Evolutionary conservation across 2,329 filamentous ascomycete genomes (phyloP).

Genomic region (Amesomyces nigricolor): DNA sequence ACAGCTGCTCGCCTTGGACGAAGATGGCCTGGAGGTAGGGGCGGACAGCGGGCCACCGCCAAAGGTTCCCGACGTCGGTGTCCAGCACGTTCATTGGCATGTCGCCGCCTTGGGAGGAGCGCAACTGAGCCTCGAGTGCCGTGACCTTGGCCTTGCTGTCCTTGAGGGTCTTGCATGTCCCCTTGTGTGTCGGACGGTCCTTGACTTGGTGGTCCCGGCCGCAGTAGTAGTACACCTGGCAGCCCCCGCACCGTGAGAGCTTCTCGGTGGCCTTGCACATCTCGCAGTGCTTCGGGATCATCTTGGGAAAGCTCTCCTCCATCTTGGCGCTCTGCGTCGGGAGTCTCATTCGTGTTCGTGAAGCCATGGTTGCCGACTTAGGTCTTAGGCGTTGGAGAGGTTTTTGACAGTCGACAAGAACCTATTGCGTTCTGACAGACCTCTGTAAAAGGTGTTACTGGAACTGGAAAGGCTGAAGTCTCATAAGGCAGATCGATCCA

Average conservation of each 20-base stretch:
- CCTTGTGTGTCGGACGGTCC: constrained; percentile 36
- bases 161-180: constrained; percentile 35
- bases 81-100: constrained; percentile 34
- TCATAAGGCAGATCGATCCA: too few species aligned
- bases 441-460: too few species aligned
- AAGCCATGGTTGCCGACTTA: too few species aligned
- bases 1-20: constrained; percentile 31
- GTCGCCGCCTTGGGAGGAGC: constrained; percentile 24
- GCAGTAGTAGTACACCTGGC: constrained; percentile 43
- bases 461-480: too few species aligned
- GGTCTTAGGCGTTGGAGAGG: too few species aligned
- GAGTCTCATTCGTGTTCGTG: too few species aligned
- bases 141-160: constrained; percentile 28
- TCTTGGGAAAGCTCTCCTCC: constrained; percentile 8
- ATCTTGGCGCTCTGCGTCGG: background rate
- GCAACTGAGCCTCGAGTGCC: constrained; percentile 36
- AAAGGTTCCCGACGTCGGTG: constrained; percentile 38
- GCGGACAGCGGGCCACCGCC: constrained; percentile 38
- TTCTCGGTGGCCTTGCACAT: constrained; percentile 13
- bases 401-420: too few species aligned
- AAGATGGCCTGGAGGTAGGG: constrained; percentile 27
- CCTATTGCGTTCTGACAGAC: too few species aligned
- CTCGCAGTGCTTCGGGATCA: constrained; percentile 18
- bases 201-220: constrained; percentile 37
- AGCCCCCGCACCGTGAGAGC: constrained; percentile 35